These are phyloP conservation scores for Conringia planisiliqua DNA, from an alignment of 345 rosid species.

Conservation along the genomic window DNA sequence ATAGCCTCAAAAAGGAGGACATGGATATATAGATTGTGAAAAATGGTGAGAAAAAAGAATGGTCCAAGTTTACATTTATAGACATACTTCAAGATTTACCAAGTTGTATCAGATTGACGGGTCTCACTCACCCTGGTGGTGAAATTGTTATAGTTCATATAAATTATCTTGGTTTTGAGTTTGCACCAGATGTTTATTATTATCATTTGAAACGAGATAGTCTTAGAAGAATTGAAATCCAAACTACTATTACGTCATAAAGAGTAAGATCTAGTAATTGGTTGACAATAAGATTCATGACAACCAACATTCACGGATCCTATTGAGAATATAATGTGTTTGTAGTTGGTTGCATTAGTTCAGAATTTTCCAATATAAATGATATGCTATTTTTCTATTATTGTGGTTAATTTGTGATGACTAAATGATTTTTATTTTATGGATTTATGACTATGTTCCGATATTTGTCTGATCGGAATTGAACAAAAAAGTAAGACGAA, in stretches of 20 bases:
- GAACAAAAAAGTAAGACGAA: no score
- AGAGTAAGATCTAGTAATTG: neutral
- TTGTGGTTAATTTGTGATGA: no score
- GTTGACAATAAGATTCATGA: no score
- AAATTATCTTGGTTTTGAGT: neutral
- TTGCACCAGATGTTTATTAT: neutral
- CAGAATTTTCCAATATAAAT: neutral
- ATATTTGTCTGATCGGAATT: no score
- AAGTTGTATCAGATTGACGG: neutral
- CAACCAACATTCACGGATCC: neutral
- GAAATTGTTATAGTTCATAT: neutral
- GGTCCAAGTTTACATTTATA: neutral
- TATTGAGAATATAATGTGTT: slow-evolving; percentile 9
- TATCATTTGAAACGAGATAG: neutral
- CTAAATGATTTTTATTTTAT: no score
- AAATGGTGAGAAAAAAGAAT: slow-evolving; percentile 1
- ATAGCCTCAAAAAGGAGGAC: neutral
- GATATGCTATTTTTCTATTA: no score
- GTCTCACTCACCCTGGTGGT: slow-evolving; percentile 5
- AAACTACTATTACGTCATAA: neutral
- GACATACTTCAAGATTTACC: neutral
- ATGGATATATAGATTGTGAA: neutral
- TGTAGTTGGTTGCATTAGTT: neutral
- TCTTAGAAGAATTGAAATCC: neutral
- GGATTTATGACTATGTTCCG: no score